phyloP scores from a whole-genome alignment of 2,329 filamentous ascomycete species.

The Aureobasidium pullulans region DNA sequence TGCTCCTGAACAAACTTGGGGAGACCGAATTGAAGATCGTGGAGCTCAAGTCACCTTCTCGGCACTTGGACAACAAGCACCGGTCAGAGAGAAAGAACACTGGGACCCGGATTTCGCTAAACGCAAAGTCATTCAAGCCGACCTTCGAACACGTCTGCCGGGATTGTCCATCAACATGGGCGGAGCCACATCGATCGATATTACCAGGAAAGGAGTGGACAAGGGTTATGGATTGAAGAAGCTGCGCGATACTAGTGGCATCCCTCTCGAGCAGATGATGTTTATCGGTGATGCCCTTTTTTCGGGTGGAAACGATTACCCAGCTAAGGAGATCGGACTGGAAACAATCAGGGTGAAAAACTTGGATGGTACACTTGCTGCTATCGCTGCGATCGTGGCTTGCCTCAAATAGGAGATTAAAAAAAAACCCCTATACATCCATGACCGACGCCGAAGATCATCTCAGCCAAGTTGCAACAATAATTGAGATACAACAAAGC shows the following conservation, averaged over 20 bases:
- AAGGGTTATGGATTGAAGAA: constrained; percentile 28
- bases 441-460: no score
- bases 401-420: constrained; percentile 15
- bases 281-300: constrained; percentile 38
- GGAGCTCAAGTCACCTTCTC: constrained; percentile 38
- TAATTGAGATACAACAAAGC: no score
- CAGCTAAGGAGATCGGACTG: constrained; percentile 28
- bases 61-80: constrained; percentile 35
- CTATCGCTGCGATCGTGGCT: constrained; percentile 21
- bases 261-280: constrained; percentile 32
- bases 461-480: no score
- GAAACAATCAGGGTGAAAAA: constrained; percentile 22
- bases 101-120: constrained; percentile 37
- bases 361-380: constrained; percentile 22
- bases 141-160: constrained; percentile 30
- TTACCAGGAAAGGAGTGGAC: constrained; percentile 34
- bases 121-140: constrained; percentile 33
- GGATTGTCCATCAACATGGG: constrained; percentile 36
- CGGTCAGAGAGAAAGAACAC: constrained; percentile 29
- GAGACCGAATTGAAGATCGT: constrained; percentile 34
- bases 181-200: constrained; percentile 35
- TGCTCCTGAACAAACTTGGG: constrained; percentile 33
- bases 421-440: neutral
- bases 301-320: constrained; percentile 35
- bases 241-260: constrained; percentile 24